phyloP scores from a whole-genome alignment of 2,329 filamentous ascomycete species.

The Colletotrichum karsti region DNA sequence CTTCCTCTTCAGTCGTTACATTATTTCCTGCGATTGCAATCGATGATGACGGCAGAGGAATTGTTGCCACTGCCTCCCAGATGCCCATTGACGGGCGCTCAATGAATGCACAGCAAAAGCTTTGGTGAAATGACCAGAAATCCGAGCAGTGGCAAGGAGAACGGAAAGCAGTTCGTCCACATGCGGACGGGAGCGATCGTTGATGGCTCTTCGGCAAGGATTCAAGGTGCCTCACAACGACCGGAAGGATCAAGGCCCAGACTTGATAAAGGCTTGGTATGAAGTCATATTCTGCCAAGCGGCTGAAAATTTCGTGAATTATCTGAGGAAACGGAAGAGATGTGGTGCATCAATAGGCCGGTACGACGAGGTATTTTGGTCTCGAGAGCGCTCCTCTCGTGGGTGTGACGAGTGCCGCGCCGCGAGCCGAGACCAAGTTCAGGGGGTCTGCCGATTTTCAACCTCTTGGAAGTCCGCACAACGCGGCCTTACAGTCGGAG shows the following conservation, averaged over 20 bases:
- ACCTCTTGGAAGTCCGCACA: background rate
- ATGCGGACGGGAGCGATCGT: too few species aligned
- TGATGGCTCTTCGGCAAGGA: too few species aligned
- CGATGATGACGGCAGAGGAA: background rate
- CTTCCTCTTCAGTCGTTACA: background rate
- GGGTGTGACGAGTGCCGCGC: slow-evolving; percentile 26
- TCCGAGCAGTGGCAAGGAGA: too few species aligned
- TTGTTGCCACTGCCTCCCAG: background rate
- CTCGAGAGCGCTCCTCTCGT: background rate
- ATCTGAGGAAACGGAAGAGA: background rate
- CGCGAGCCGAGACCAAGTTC: background rate
- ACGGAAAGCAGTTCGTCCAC: too few species aligned
- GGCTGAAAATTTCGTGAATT: background rate
- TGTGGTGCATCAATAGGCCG: background rate
- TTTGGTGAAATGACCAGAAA: too few species aligned
- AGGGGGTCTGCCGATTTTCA: background rate
- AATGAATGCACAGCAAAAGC: too few species aligned
- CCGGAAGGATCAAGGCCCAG: background rate
- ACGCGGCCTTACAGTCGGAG: background rate
- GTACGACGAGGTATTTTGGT: background rate
- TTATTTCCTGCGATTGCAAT: background rate
- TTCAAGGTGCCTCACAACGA: background rate
- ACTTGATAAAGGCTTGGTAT: slow-evolving; percentile 17
- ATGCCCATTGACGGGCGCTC: background rate
- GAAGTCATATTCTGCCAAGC: slow-evolving; percentile 18